Conservation (phyloP, 2,329 filamentous ascomycete genomes). For the Penicillium oxalicum region DNA sequence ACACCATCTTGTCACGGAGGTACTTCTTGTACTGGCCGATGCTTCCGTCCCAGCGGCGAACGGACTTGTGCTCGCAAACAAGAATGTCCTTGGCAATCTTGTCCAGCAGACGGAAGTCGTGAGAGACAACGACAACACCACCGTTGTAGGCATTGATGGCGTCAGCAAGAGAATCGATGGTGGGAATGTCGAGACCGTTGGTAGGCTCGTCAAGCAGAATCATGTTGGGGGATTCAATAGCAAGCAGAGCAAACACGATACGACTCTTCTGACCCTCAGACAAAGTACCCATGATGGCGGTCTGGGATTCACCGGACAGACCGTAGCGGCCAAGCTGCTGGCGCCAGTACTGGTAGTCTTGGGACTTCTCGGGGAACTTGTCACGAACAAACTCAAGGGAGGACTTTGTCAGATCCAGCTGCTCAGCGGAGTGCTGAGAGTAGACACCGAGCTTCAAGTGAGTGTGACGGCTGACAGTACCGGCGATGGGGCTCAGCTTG, state of each 20-base stretch:
- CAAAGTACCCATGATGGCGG: slow-evolving; percentile 92
- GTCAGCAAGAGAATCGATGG: slow-evolving; percentile 94
- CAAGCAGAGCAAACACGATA: slow-evolving; percentile 94
- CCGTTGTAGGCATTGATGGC: slow-evolving; percentile 95
- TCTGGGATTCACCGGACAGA: slow-evolving; percentile 87
- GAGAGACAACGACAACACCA: slow-evolving; percentile 94
- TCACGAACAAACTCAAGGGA: slow-evolving; percentile 96
- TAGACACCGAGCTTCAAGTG: slow-evolving; percentile 98
- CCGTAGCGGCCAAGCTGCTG: slow-evolving; percentile 95
- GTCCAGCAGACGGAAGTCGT: slow-evolving; percentile 98
- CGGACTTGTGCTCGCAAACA: slow-evolving; percentile 97
- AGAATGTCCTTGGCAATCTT: slow-evolving; percentile 99
- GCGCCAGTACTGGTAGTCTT: slow-evolving; percentile 99
- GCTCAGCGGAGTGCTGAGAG: slow-evolving; percentile 96
- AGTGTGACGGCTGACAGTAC: slow-evolving; percentile 82
- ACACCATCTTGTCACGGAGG: slow-evolving; percentile 98
- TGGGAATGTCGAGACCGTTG: slow-evolving; percentile 98
- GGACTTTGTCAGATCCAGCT: slow-evolving; percentile 96
- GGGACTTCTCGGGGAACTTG: slow-evolving; percentile 80
- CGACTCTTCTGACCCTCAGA: slow-evolving; percentile 97
- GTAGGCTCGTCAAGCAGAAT: slow-evolving; percentile 95
- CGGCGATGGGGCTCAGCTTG: slow-evolving; percentile 77
- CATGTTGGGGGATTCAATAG: slow-evolving; percentile 97
- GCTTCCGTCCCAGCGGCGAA: slow-evolving; percentile 77
- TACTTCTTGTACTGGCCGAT: slow-evolving; percentile 98